Evolutionary conservation across 2,329 filamentous ascomycete species (phyloP), one percentile per base, ranked within the genome.

Genomic region (Colletotrichum brevisporum): DNA sequence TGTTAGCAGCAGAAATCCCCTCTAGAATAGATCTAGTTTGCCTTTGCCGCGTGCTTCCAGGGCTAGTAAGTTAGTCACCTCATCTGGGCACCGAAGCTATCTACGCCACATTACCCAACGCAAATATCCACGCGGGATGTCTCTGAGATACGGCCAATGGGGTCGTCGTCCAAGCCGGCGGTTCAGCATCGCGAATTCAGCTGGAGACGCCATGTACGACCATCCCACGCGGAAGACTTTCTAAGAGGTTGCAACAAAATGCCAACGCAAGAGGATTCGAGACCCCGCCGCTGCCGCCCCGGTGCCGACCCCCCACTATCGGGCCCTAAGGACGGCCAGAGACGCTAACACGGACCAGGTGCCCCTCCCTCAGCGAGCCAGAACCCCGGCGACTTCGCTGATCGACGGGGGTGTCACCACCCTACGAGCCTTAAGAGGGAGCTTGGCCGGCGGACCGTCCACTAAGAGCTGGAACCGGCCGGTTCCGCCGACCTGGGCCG

Each of bases 321-420:
- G 39, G 26, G 59, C 59, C 59, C 51, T 54, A 21, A 45, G 24
- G 16, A 52, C 41, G 5, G 45, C 26, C n/a, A 21, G 41, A 58
- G 16, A 31, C 65, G 54, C 65, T 52, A 65, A 65, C 65, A 68
- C 65, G 65, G 65, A 63, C 65, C 65, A 68, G 48, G 65, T 68
- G 54, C 48, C 59, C 50, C 59, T 62, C 59, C 59, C 24, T 1
- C 31, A 52, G 48, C 54, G 55, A 59, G 53, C 65, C 50, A 50
- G 48, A 59, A 41, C 65, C 53, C 53, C 48, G 61, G 47, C 53
- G 55, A 64, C 45, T 3, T 64, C 53, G 24, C 27, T 65, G 48
- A 53, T 13, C 21, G 54, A 68, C 65, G 64, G 64, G 59, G 64
- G 21, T 67, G 59, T 57, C 26, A 45, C 41, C 54, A 24, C 21